Conservation (phyloP, 805 yeast genomes). For the Ogataea sp. region DNA sequence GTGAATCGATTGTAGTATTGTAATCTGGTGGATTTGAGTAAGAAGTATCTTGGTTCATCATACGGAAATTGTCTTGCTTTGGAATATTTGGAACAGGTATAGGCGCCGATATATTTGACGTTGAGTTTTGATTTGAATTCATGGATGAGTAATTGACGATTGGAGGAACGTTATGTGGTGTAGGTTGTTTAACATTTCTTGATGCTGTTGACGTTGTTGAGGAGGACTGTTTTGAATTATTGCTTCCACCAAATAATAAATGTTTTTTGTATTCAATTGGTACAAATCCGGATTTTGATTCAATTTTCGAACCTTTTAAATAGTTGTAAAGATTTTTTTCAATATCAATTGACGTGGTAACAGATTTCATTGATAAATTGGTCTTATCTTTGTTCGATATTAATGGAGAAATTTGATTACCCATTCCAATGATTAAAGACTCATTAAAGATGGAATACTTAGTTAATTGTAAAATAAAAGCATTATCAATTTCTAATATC, state of each 20-base stretch:
- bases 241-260: constrained; percentile 42
- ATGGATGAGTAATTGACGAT: too few species aligned
- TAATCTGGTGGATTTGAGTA: constrained; percentile 1
- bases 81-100: neutral
- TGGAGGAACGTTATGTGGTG: too few species aligned
- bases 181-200: neutral
- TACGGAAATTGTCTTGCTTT: neutral
- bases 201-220: neutral
- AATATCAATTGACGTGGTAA: constrained; percentile 73
- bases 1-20: neutral
- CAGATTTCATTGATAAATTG: constrained; percentile 46
- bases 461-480: constrained; percentile 79
- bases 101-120: neutral
- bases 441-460: constrained; percentile 86
- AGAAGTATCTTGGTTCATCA: neutral
- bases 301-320: constrained; percentile 29
- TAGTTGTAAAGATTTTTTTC: constrained; percentile 75
- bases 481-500: constrained; percentile 82
- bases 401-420: constrained; percentile 75
- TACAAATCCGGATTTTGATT: constrained; percentile 32
- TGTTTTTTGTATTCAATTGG: constrained; percentile 71
- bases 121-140: neutral
- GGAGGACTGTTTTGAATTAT: too few species aligned
- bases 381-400: constrained; percentile 39
- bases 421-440: constrained; percentile 73